A percentile compares a stretch with the other conserved stretches of the same genome.
Evolutionary conservation across 2,329 filamentous ascomycete species (phyloP).

Genomic region (Penicillium sp.): DNA sequence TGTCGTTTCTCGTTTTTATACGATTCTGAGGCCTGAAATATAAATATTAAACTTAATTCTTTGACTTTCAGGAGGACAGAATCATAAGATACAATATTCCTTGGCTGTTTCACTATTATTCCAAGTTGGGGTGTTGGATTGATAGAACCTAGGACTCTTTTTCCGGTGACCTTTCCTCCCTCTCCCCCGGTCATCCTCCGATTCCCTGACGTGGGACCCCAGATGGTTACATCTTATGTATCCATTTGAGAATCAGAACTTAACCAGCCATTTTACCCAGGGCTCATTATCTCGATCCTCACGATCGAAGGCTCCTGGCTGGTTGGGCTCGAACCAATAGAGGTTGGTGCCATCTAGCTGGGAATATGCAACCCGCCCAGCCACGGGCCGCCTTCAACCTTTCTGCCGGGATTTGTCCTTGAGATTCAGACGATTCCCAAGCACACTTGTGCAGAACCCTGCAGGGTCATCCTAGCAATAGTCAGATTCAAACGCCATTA

Average conservation of each 20-base stretch:
- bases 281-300: not conserved
- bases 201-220: not conserved
- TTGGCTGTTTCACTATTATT: not conserved
- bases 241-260: not conserved
- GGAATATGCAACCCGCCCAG: conserved; percentile 25
- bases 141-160: not conserved
- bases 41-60: not conserved
- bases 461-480: not conserved
- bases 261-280: not conserved
- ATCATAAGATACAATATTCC: not conserved
- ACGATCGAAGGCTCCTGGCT: not conserved
- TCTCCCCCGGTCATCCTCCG: not conserved
- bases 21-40: not conserved
- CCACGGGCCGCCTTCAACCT: conserved; percentile 20
- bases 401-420: conserved; percentile 12
- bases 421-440: not conserved
- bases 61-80: not conserved
- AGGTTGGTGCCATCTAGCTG: conserved; percentile 28
- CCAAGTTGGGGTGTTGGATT: not conserved
- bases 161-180: not conserved
- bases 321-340: conserved; percentile 25
- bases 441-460: not conserved
- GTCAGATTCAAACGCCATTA: not conserved
- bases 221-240: not conserved
- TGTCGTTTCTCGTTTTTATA: not conserved